phyloP scores from a whole-genome alignment of 1,284 basidiomycete genomes.

The Acaromyces ingoldii region DNA sequence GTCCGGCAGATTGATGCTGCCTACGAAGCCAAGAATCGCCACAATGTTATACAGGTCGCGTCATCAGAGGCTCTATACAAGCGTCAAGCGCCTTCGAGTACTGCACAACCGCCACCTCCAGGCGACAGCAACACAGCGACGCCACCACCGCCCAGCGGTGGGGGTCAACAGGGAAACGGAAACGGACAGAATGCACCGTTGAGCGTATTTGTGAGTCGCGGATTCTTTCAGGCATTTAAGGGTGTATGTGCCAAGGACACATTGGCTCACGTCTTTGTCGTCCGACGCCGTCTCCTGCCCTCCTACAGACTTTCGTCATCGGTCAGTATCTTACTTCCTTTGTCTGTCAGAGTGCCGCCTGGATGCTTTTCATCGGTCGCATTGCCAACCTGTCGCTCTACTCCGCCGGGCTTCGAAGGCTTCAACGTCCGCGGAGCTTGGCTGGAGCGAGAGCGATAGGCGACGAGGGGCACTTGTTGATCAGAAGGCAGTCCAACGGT shows the following conservation, averaged over 20 bases:
- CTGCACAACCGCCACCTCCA: neutral
- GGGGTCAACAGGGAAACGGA: conserved; percentile 15
- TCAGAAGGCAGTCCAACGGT: too few species aligned
- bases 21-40: conserved; percentile 18
- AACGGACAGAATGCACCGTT: too few species aligned
- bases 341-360: too few species aligned
- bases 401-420: too few species aligned
- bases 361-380: too few species aligned
- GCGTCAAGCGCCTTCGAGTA: conserved; percentile 1
- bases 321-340: conserved; percentile 43
- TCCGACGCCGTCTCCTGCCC: neutral
- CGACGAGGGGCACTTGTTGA: too few species aligned
- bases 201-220: conserved; percentile 38
- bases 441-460: too few species aligned
- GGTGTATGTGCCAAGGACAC: too few species aligned
- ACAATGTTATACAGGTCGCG: neutral
- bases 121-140: conserved; percentile 5
- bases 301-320: conserved; percentile 34
- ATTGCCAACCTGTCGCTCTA: too few species aligned
- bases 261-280: neutral
- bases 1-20: conserved; percentile 31
- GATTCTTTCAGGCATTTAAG: neutral
- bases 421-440: too few species aligned
- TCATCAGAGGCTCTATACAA: neutral
- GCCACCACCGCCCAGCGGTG: conserved; percentile 15